Base-by-base conservation (phyloP, 768 basidiomycete genomes). In the Mycena metata region DNA sequence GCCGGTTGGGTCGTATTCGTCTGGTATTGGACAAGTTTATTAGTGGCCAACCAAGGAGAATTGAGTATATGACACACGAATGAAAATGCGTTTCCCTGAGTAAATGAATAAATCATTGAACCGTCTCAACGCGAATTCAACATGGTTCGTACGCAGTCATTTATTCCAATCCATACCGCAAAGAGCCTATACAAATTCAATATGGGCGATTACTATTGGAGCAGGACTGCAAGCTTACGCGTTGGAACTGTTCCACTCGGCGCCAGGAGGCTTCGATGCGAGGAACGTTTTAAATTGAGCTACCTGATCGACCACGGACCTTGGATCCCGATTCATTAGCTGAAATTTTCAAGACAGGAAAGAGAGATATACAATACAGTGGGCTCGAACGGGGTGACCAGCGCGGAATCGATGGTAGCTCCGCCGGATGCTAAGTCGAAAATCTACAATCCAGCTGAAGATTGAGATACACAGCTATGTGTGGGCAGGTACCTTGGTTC, bases 101-200 rank as follows among this genome's bases (percentile, higher is more conserved):
- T n/a, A 45, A 17, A 33, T 2, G 35, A 35, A 43, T 67, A 73
- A 67, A 66, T 69, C 70, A 41, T 54, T 51, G 45, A 45, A 19
- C 39, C 2, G 45, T 68, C n/a, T n/a, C n/a, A n/a, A n/a, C n/a
- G n/a, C n/a, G n/a, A n/a, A n/a, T n/a, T n/a, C n/a, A n/a, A n/a
- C n/a, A n/a, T n/a, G n/a, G n/a, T n/a, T 78, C 84, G 77, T 60
- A 86, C 86, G 47, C 89, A 81, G 60, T 90, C 89, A 67, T 91
- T 90, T 64, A 90, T 90, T 2, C 89, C 89, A 58, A 91, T 88
- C 89, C 89, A 91, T 49, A 90, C 71, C 3, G 85, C 84, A 75
- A 91, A 90, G 6, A 90, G 76, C 36, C 69, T 70, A 23, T 17
- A 21, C 2, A 19, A 24, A 17, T 45, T 42, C 35, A 39, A 41